phyloP scores from a whole-genome alignment of 805 yeast species.

The Ogataea henricii region DNA sequence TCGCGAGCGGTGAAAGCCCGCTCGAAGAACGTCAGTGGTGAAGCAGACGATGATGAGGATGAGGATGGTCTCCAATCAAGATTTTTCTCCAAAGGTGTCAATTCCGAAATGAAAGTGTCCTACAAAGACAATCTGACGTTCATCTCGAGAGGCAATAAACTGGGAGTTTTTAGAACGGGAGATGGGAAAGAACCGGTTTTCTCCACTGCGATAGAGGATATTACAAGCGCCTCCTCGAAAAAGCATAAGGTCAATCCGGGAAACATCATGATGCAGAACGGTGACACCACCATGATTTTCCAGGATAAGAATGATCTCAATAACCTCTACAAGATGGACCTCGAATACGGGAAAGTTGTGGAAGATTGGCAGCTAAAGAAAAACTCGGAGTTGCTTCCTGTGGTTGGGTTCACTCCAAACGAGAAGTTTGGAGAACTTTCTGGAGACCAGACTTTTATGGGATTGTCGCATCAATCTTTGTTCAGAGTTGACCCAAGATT shows the following conservation, averaged over 20 bases:
- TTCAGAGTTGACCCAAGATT: conserved; percentile 84
- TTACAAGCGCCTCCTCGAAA: conserved; percentile 54
- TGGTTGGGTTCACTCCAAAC: conserved; percentile 67
- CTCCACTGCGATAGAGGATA: conserved; percentile 64
- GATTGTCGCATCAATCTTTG: conserved; percentile 63
- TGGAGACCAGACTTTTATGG: conserved; percentile 71
- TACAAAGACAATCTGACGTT: conserved; percentile 69
- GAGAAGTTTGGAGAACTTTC: conserved; percentile 73
- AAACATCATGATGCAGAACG: conserved; percentile 74
- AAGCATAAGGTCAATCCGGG: conserved; percentile 48
- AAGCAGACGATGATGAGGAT: conserved; percentile 23
- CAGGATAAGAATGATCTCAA: conserved; percentile 50
- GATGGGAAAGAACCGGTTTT: conserved; percentile 56
- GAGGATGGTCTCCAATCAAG: conserved; percentile 31
- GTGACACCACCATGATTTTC: conserved; percentile 68
- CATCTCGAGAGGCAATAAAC: conserved; percentile 74
- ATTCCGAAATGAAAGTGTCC: conserved; percentile 72
- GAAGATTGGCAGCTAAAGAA: conserved; percentile 75
- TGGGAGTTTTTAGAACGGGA: conserved; percentile 76
- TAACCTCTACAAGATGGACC: conserved; percentile 70
- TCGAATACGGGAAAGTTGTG: conserved; percentile 76
- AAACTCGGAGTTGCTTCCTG: conserved; percentile 37
- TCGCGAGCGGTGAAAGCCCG: neutral
- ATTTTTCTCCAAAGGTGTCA: conserved; percentile 36
- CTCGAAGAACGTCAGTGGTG: conserved; percentile 33